Evolutionary conservation across 2,329 filamentous ascomycete genomes (phyloP).

Genomic region (Tolypocladium amazonense): DNA sequence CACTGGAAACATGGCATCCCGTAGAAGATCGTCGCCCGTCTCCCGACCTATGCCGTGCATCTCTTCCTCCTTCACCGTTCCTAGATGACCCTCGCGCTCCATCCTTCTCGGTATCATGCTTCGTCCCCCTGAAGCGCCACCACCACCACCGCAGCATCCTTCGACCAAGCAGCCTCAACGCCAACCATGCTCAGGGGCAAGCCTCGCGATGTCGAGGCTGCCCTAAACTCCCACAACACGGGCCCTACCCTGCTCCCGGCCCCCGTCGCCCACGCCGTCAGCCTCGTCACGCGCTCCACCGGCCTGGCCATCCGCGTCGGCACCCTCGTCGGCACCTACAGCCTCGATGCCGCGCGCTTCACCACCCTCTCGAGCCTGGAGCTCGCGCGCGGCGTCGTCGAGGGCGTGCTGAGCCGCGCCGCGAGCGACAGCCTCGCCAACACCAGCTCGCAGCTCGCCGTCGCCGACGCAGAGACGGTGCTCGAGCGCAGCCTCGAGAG

Average conservation of each 20-base stretch:
- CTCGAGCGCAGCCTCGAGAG: constrained; percentile 45
- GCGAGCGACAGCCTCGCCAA: constrained; percentile 37
- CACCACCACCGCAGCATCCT: neutral
- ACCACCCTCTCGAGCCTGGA: constrained; percentile 48
- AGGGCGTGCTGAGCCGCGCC: constrained; percentile 41
- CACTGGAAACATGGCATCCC: neutral
- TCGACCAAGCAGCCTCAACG: neutral
- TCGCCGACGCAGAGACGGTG: constrained; percentile 43
- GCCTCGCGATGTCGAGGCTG: constrained; percentile 3
- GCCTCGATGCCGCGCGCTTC: constrained; percentile 41
- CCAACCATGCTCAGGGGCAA: neutral
- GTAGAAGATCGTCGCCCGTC: neutral
- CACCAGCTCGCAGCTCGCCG: constrained; percentile 34
- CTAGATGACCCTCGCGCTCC: neutral
- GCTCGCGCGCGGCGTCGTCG: constrained; percentile 42
- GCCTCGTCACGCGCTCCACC: constrained; percentile 49
- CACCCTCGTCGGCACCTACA: constrained; percentile 39
- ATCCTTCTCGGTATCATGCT: neutral
- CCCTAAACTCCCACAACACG: constrained; percentile 11
- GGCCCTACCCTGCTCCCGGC: constrained; percentile 43
- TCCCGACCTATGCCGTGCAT: neutral
- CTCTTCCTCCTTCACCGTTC: neutral
- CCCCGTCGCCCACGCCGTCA: constrained; percentile 47
- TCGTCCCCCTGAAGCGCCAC: neutral
- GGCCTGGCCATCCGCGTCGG: constrained; percentile 44